phyloP scores from a whole-genome alignment of 2,329 filamentous ascomycete genomes.

The Magnaporthiopsis rhizophila region DNA sequence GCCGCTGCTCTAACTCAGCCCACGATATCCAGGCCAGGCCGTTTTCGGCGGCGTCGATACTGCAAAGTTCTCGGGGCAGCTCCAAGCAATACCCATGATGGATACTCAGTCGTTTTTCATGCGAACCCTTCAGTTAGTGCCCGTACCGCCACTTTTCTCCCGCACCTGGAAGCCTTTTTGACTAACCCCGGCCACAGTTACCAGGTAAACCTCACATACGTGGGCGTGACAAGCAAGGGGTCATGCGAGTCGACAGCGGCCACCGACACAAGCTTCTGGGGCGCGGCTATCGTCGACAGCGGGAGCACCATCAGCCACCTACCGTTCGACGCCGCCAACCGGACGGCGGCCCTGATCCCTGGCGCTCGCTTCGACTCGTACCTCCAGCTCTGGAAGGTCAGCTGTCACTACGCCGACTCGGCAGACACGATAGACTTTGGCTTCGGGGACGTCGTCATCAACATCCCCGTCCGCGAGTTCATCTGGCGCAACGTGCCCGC shows the following conservation, averaged over 20 bases:
- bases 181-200: conserved; percentile 5
- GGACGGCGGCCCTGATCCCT: conserved; percentile 5
- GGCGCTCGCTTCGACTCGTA: conserved; percentile 11
- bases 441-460: conserved; percentile 14
- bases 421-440: conserved; percentile 13
- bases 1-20: not conserved
- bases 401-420: conserved; percentile 8
- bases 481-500: conserved; percentile 13
- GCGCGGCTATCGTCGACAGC: conserved; percentile 7
- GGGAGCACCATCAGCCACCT: conserved; percentile 7
- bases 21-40: not conserved
- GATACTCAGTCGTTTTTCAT: conserved; percentile 1
- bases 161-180: not conserved
- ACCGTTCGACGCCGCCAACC: conserved; percentile 8
- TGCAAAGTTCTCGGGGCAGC: conserved; percentile 7
- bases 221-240: conserved; percentile 5
- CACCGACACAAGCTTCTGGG: conserved; percentile 1
- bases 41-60: conserved; percentile 9
- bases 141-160: not conserved
- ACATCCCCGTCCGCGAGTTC: conserved; percentile 14
- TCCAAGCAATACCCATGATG: conserved; percentile 5
- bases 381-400: conserved; percentile 10
- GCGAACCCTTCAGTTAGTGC: conserved; percentile 2
- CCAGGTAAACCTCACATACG: conserved; percentile 8
- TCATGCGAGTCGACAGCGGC: conserved; percentile 3